phyloP scores from a whole-genome alignment of 163 green algal genomes.

The Scenedesmus sp. region DNA sequence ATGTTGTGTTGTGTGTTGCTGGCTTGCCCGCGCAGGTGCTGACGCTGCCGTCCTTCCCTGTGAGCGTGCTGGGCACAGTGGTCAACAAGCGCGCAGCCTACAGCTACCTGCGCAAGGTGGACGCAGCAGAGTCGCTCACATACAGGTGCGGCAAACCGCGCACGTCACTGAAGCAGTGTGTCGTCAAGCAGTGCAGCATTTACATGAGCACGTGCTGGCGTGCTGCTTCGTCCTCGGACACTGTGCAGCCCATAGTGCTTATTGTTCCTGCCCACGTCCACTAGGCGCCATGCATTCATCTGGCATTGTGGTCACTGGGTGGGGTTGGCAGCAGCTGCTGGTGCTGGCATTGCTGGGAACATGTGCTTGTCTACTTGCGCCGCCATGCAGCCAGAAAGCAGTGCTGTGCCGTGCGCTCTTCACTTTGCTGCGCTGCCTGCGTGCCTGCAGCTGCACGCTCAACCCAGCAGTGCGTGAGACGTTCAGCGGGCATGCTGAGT shows the following conservation, averaged over 20 bases:
- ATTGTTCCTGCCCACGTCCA: too few species aligned
- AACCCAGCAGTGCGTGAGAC: constrained; percentile 45
- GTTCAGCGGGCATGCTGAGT: constrained; percentile 55
- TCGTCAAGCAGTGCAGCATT: too few species aligned
- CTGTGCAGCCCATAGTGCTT: too few species aligned
- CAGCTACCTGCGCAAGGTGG: constrained; percentile 35
- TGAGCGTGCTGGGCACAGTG: constrained; percentile 51
- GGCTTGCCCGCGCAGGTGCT: constrained; percentile 22
- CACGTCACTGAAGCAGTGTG: background rate
- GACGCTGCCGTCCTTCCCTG: constrained; percentile 47
- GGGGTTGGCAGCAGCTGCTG: too few species aligned
- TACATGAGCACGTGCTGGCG: too few species aligned
- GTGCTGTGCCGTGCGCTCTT: background rate
- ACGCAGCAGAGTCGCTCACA: constrained; percentile 10
- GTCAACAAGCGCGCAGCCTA: constrained; percentile 51
- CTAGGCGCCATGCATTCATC: too few species aligned
- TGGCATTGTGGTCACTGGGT: too few species aligned
- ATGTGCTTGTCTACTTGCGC: too few species aligned
- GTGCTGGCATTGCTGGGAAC: too few species aligned
- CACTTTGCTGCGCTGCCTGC: background rate
- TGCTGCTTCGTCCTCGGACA: too few species aligned
- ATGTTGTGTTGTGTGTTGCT: background rate
- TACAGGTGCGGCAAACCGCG: constrained; percentile 32
- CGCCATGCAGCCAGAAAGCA: too few species aligned
- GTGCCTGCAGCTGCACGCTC: constrained; percentile 42